phyloP scores from a whole-genome alignment of 805 yeast species.

The Starmerella apis region DNA sequence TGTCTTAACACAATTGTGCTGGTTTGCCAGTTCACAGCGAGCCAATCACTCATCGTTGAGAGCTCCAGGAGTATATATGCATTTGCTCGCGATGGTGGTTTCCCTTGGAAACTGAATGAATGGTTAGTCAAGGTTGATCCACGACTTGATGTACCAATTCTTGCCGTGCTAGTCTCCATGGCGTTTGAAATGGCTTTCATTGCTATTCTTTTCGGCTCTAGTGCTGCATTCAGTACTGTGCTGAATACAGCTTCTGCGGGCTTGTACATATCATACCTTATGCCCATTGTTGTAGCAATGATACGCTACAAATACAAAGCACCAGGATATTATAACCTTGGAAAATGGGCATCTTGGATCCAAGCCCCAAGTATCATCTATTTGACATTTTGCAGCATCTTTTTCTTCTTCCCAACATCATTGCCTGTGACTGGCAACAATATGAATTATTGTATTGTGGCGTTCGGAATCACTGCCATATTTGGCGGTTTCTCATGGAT shows the following conservation, averaged over 20 bases:
- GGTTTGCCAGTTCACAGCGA: conserved; percentile 48
- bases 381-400: conserved; percentile 49
- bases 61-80: conserved; percentile 61
- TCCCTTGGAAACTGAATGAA: conserved; percentile 40
- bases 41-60: conserved; percentile 56
- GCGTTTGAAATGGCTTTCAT: conserved; percentile 44
- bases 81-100: conserved; percentile 54
- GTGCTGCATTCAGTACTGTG: conserved; percentile 59
- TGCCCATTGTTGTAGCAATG: conserved; percentile 38
- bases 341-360: conserved; percentile 60
- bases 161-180: conserved; percentile 49
- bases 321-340: conserved; percentile 43
- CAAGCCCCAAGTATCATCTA: conserved; percentile 43
- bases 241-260: conserved; percentile 50
- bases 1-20: conserved; percentile 41
- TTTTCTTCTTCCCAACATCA: conserved; percentile 50
- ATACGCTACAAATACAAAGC: conserved; percentile 31
- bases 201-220: conserved; percentile 49
- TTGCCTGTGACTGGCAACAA: conserved; percentile 51
- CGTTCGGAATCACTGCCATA: conserved; percentile 38
- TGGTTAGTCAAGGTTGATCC: conserved; percentile 42
- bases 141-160: conserved; percentile 45
- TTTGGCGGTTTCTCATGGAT: conserved; percentile 25
- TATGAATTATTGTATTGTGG: conserved; percentile 58
- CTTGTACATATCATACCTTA: conserved; percentile 45